Evolutionary conservation across 75 land plant genomes (phyloP).

Genomic region (Pinus albicaulis): DNA sequence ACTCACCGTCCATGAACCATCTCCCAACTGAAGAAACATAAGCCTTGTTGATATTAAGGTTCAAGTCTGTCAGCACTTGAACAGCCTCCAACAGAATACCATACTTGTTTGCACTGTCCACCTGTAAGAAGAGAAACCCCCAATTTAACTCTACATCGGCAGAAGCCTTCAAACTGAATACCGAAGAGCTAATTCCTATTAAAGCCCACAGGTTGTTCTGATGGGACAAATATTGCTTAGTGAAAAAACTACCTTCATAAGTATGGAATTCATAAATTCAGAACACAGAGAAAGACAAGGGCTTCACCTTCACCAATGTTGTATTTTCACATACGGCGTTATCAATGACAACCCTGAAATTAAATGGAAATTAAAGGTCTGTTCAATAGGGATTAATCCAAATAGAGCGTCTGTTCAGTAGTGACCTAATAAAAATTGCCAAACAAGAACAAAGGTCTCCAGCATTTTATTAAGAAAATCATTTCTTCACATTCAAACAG

Average conservation of each 20-base stretch:
- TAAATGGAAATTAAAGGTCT: not conserved
- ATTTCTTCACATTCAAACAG: not conserved
- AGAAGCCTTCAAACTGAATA: no score
- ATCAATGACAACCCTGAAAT: slow-evolving; percentile 62
- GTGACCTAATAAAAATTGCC: no score
- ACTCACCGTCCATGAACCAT: slow-evolving; percentile 85
- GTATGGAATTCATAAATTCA: not conserved
- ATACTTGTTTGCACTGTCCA: slow-evolving; percentile 68
- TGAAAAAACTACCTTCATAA: not conserved
- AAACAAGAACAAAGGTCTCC: not conserved
- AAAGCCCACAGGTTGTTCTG: no score
- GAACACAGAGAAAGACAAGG: not conserved
- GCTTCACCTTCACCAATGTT: slow-evolving; percentile 54
- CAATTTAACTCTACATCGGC: not conserved
- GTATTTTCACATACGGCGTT: slow-evolving; percentile 50
- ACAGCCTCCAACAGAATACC: slow-evolving; percentile 75
- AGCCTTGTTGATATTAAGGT: slow-evolving; percentile 67
- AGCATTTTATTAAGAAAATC: not conserved
- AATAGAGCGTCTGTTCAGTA: no score
- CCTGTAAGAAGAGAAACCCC: slow-evolving; percentile 22
- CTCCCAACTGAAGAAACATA: slow-evolving; percentile 79
- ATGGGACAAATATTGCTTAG: no score
- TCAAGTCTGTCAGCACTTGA: slow-evolving; percentile 65
- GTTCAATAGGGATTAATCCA: no score
- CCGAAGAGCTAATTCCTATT: no score